Evolutionary conservation across 2,329 filamentous ascomycete species (phyloP).

Genomic region (Endocalyx cinctus): DNA sequence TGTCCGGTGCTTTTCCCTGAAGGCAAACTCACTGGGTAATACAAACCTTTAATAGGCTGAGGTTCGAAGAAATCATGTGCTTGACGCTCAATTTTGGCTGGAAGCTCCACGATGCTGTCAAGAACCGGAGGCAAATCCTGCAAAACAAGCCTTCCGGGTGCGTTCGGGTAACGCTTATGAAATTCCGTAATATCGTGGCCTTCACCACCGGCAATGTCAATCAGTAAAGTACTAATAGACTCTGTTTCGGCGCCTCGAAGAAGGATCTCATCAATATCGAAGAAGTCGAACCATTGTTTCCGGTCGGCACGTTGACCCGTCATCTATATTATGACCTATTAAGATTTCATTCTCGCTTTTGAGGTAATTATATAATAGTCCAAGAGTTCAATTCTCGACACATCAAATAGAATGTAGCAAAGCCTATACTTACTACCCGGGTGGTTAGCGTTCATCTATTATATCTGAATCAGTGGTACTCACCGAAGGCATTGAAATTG

Average conservation of each 20-base stretch:
- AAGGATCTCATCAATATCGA: conserved; percentile 9
- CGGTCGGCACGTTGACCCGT: conserved; percentile 12
- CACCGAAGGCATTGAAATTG: conserved; percentile 14
- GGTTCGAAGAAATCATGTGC: conserved; percentile 9
- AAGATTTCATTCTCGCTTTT: no score
- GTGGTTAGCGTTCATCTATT: no score
- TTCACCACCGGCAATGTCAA: conserved; percentile 18
- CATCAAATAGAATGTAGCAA: no score
- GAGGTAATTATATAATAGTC: no score
- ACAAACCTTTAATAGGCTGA: conserved; percentile 10
- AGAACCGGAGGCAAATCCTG: conserved; percentile 17
- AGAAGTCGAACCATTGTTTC: conserved; percentile 14
- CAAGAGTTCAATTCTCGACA: no score
- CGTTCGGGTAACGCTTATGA: conserved; percentile 8
- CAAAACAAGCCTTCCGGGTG: conserved; percentile 15
- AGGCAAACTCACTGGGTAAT: no score
- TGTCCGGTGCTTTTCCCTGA: no score
- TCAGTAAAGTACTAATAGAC: conserved; percentile 9
- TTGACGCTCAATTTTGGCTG: conserved; percentile 8
- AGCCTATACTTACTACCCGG: no score
- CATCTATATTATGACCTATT: no score
- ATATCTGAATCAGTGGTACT: no score
- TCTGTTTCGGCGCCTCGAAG: conserved; percentile 6
- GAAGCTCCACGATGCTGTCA: conserved; percentile 18
- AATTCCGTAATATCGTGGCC: conserved; percentile 19